phyloP scores from a whole-genome alignment of 2,329 filamentous ascomycete genomes.

The Microthyrium microscopicum region DNA sequence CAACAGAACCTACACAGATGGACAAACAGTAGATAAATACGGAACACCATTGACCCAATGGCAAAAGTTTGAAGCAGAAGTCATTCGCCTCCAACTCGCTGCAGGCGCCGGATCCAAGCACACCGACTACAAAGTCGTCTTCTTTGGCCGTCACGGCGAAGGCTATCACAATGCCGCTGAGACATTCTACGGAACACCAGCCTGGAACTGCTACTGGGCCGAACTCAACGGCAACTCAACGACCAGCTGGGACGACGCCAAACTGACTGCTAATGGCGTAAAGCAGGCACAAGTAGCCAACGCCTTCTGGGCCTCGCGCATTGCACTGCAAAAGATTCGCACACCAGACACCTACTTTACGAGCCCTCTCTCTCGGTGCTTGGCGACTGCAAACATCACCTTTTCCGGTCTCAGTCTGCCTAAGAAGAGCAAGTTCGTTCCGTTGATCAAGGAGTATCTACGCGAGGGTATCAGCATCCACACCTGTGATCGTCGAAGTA shows the following conservation, averaged over 20 bases:
- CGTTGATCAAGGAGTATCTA: slow-evolving; percentile 46
- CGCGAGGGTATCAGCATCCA: slow-evolving; percentile 51
- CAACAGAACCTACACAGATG: slow-evolving; percentile 42
- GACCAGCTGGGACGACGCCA: slow-evolving; percentile 44
- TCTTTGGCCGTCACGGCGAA: slow-evolving; percentile 54
- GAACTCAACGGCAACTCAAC: slow-evolving; percentile 47
- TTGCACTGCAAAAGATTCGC: slow-evolving; percentile 37
- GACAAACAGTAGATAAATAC: slow-evolving; percentile 24
- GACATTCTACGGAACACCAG: slow-evolving; percentile 47
- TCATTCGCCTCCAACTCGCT: slow-evolving; percentile 36
- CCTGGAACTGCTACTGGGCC: slow-evolving; percentile 53
- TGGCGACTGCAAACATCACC: slow-evolving; percentile 45
- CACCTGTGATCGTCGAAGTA: slow-evolving; percentile 48
- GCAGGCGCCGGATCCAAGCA: slow-evolving; percentile 17
- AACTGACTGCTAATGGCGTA: slow-evolving; percentile 40
- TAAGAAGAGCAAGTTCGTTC: slow-evolving; percentile 33
- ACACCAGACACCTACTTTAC: slow-evolving; percentile 47
- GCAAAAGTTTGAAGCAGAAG: slow-evolving; percentile 44
- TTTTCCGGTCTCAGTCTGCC: slow-evolving; percentile 40
- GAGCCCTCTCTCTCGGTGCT: slow-evolving; percentile 45
- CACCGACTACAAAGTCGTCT: slow-evolving; percentile 47
- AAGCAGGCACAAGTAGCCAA: slow-evolving; percentile 41
- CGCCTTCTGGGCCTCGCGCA: slow-evolving; percentile 39
- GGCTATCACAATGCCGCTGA: slow-evolving; percentile 50
- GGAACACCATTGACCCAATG: slow-evolving; percentile 37